Percentiles rank a stretch among this genome's conserved stretches.
Conservation (phyloP, 371 early-diverging fungal genomes). For the Caulochytrium protostelioides region DNA sequence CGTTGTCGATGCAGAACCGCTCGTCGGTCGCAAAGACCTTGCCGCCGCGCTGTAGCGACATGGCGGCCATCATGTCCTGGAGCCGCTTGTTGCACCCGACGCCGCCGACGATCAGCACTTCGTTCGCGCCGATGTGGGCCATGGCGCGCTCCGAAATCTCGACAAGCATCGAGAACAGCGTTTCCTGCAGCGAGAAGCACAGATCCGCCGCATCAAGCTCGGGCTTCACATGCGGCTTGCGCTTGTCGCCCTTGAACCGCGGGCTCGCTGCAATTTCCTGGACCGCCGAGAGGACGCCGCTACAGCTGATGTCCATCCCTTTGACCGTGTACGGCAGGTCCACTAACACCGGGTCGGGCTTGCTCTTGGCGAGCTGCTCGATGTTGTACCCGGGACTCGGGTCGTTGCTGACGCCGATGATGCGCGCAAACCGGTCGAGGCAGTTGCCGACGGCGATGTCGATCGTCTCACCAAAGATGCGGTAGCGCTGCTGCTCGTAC, state of each 20-base stretch:
- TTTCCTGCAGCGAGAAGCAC: slow-evolving; percentile 97
- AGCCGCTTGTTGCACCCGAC: slow-evolving; percentile 94
- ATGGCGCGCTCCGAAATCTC: slow-evolving; percentile 99
- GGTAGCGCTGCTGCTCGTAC: slow-evolving; percentile 76
- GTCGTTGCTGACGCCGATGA: slow-evolving; percentile 80
- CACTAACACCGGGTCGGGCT: slow-evolving; percentile 12
- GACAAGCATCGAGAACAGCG: slow-evolving; percentile 94
- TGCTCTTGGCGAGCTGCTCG: slow-evolving; percentile 82
- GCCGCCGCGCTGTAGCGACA: slow-evolving; percentile 83
- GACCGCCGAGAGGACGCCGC: slow-evolving; percentile 81
- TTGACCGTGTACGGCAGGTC: slow-evolving; percentile 96
- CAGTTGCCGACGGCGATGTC: slow-evolving; percentile 99
- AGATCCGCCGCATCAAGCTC: slow-evolving; percentile 63
- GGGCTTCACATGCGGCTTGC: not conserved
- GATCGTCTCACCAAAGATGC: slow-evolving; percentile 98
- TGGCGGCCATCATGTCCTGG: slow-evolving; percentile 95
- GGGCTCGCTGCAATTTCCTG: slow-evolving; percentile 47
- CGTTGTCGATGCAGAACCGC: slow-evolving; percentile 98
- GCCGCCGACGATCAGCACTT: slow-evolving; percentile 97
- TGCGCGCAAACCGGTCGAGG: slow-evolving; percentile 93
- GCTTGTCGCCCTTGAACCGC: slow-evolving; percentile 13
- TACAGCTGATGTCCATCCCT: slow-evolving; percentile 99
- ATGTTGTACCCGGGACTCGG: slow-evolving; percentile 98
- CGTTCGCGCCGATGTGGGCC: slow-evolving; percentile 84
- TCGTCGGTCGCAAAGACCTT: slow-evolving; percentile 93